Conservation (phyloP, 768 basidiomycete genomes). For the Nidularia sp. region DNA sequence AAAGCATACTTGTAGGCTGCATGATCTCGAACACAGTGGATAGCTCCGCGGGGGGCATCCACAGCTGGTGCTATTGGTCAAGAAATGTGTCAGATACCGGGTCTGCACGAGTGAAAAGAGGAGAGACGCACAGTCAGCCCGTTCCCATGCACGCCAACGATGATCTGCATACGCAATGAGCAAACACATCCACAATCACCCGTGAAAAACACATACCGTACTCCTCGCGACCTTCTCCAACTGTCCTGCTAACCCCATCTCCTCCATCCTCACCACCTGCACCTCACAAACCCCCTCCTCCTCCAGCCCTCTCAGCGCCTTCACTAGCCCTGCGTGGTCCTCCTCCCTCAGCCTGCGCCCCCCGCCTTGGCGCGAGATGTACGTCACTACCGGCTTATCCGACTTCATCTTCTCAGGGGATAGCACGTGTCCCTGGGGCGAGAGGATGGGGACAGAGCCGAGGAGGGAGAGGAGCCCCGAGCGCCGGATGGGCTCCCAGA, state of each 20-base stretch:
- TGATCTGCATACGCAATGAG: slow-evolving; percentile 20
- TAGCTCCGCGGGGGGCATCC: slow-evolving; percentile 64
- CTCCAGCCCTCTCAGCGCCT: slow-evolving; percentile 16
- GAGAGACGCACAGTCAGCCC: slow-evolving; percentile 39
- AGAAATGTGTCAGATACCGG: neutral
- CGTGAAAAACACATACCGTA: slow-evolving; percentile 2
- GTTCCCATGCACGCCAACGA: slow-evolving; percentile 45
- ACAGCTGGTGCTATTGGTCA: slow-evolving; percentile 45
- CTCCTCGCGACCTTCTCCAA: slow-evolving; percentile 14
- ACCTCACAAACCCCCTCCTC: slow-evolving; percentile 15
- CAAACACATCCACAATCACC: neutral
- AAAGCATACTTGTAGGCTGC: slow-evolving; percentile 43
- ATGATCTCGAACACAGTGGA: slow-evolving; percentile 72
- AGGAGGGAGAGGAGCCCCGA: slow-evolving; percentile 21
- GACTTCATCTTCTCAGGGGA: neutral
- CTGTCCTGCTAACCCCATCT: slow-evolving; percentile 12
- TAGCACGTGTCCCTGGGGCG: neutral
- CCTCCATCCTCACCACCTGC: slow-evolving; percentile 16
- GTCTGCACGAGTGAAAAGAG: neutral
- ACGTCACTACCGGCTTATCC: neutral
- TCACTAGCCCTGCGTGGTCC: slow-evolving; percentile 14
- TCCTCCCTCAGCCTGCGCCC: slow-evolving; percentile 11
- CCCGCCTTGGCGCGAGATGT: slow-evolving; percentile 2
- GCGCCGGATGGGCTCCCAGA: slow-evolving; percentile 28
- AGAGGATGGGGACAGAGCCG: slow-evolving; percentile 14